Evolutionary conservation across 1,284 basidiomycete species (phyloP).

Genomic region (Heterobasidion annosum): DNA sequence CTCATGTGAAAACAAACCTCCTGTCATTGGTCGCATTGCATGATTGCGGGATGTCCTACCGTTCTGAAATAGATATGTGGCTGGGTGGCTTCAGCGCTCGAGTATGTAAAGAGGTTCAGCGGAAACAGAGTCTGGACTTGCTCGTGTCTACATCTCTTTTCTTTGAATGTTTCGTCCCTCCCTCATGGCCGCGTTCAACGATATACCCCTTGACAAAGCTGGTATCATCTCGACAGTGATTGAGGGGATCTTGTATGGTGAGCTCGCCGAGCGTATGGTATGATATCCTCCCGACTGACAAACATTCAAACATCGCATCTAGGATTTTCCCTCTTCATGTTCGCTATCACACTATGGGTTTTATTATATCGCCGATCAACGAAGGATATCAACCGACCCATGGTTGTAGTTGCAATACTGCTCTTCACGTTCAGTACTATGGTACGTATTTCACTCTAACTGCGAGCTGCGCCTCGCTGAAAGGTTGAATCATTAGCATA

Average conservation of each 20-base stretch:
- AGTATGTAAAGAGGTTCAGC: no score
- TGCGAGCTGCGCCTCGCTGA: background rate
- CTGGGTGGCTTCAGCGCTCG: no score
- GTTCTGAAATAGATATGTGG: background rate
- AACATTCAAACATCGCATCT: background rate
- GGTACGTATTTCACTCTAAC: slow-evolving; percentile 7
- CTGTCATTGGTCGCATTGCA: no score
- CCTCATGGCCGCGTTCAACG: background rate
- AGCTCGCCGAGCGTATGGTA: background rate
- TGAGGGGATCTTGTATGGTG: slow-evolving; percentile 19
- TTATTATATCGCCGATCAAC: slow-evolving; percentile 14
- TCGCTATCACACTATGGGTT: slow-evolving; percentile 18
- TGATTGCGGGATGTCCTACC: no score
- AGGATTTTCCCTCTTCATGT: slow-evolving; percentile 20
- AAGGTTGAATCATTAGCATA: slow-evolving; percentile 11
- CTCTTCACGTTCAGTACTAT: slow-evolving; percentile 17
- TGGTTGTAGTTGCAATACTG: slow-evolving; percentile 9
- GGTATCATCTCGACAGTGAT: slow-evolving; percentile 17
- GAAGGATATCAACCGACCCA: slow-evolving; percentile 11
- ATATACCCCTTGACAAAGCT: slow-evolving; percentile 7
- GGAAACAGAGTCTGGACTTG: no score
- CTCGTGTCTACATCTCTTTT: no score
- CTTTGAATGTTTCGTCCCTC: background rate
- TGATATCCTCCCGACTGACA: background rate
- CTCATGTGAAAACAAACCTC: no score